phyloP scores from a whole-genome alignment of 108 stramenopile species.

The Cyclotella distinguenda region DNA sequence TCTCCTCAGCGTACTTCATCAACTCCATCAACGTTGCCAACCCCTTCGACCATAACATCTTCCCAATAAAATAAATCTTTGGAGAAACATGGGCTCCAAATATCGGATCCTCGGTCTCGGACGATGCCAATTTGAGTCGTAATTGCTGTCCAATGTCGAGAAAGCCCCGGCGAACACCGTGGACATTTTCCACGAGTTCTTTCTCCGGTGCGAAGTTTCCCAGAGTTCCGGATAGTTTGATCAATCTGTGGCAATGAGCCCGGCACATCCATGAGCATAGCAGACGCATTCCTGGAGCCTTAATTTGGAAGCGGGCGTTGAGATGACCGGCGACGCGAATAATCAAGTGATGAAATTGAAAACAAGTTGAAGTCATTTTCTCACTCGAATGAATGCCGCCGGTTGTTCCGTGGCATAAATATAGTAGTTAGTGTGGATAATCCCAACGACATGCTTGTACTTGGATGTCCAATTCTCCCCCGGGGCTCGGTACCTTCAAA shows the following conservation, averaged over 20 bases:
- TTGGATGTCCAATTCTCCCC: constrained; percentile 80
- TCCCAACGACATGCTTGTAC: constrained; percentile 91
- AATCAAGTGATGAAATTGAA: neutral
- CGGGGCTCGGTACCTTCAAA: constrained; percentile 48
- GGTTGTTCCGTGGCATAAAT: constrained; percentile 84
- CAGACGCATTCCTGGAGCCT: constrained; percentile 78
- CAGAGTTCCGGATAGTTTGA: constrained; percentile 83
- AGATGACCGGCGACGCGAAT: neutral
- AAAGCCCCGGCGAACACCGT: constrained; percentile 82
- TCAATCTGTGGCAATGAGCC: constrained; percentile 85
- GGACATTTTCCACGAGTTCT: constrained; percentile 89
- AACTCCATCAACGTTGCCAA: constrained; percentile 80
- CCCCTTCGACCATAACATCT: constrained; percentile 90
- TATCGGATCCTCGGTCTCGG: constrained; percentile 38
- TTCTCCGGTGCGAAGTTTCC: constrained; percentile 78
- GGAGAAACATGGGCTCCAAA: constrained; percentile 57
- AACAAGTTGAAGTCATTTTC: neutral
- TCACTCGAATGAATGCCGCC: constrained; percentile 70
- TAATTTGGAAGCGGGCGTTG: neutral
- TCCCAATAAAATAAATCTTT: constrained; percentile 90
- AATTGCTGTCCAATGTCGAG: constrained; percentile 55
- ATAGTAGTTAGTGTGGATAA: constrained; percentile 92
- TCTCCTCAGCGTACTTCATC: constrained; percentile 76
- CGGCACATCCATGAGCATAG: constrained; percentile 79
- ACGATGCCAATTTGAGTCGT: constrained; percentile 12